Base-by-base conservation (phyloP, 106 monocot species). In the Xerophyta viscosa region DNA sequence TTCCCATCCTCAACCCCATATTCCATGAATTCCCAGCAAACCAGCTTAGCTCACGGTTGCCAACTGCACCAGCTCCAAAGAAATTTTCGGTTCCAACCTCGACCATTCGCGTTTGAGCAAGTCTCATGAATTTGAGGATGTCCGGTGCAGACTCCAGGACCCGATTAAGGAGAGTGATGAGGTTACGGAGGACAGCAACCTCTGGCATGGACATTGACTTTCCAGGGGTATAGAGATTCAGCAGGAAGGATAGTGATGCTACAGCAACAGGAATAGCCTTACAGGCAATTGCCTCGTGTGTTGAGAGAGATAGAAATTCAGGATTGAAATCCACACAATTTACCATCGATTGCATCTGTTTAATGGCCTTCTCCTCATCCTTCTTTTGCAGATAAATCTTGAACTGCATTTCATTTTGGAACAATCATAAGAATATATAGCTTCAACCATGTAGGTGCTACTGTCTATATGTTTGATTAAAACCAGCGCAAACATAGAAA, bases 1-100 rank as follows among this genome's bases (percentile, higher is more conserved):
- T 86, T 31, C 65, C 81, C 3, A 66, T 27, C 71, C 74, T 98
- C 44, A 86, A 48, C 23, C 79, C 96, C 73, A 98, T 77, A 57
- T 98, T 90, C 96, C 96, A 98, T 24, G 82, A 50, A 56, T 64
- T 79, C 29, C 71, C 86, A 13, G 96, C 96, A 69, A 98, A 89
- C 96, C 96, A 98, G 37, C 67, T 69, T 1, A 74, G 52, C 62
- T 98, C 96, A 15, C 85, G 89, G 29, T 30, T 31, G 9, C 82
- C 78, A 36, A 67, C 65, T 21, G 57, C 73, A 19, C 79, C 88
- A 14, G 59, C 74, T 39, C 88, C 94, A 43, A 88, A 94, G 72
- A 88, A 88, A 9, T 24, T 31, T 33, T 89, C 81, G 0, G 41
- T 42, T 31, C 88, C 85, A 29, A 79, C 31, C 29, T 86, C 86